Evolutionary conservation across 768 basidiomycete genomes (phyloP), one percentile per base, ranked within the genome.

Genomic region (Dioszegia aurantiaca): DNA sequence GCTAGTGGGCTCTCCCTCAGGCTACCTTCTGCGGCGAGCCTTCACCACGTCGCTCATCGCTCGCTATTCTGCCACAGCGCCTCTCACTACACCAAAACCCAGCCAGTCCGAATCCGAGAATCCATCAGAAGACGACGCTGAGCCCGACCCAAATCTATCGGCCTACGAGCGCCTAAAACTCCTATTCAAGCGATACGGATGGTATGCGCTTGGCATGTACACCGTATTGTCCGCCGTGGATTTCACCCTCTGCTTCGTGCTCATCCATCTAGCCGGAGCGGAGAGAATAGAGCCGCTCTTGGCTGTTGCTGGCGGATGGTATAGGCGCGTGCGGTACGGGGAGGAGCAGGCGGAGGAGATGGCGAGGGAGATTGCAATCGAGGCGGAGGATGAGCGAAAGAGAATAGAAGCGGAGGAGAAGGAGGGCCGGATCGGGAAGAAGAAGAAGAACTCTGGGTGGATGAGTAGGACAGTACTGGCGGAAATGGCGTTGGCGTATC

Each of bases 181-280:
- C 65, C 86, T 97, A 58, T 86, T 92, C 59, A 92, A 88, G 73
- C 83, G 87, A 3, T 95, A 98, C 74, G 94, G 94, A 28, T 91
- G 89, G 89, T 94, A 93, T 73, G 91, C 95, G 19, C 82, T 98
- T 27, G 92, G 88, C 30, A 86, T 98, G 24, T 99, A 99, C 80
- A 42, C 86, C 61, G 72, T 86, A 48, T 73, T 98, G 55, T 83
- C 83, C 40, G 79, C 80, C 6, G 70, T 92, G 72, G 95, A 99
- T 76, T 91, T 98, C 73, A 79, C 83, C 33, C 81, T 95, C 68
- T 85, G 88, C 0, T 95, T 95, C 73, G 82, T 85, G 45, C 85
- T 85, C 51, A 85, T 99, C 71, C 87, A 89, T 65, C 80, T 90
- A 41, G 80, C 95, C 31, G 95, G 95, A 43, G 90, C 91, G 1